Percentiles rank a stretch among this genome's conserved stretches.
phyloP scores from a whole-genome alignment of 345 rosid genomes.

The Mercurialis annua region DNA sequence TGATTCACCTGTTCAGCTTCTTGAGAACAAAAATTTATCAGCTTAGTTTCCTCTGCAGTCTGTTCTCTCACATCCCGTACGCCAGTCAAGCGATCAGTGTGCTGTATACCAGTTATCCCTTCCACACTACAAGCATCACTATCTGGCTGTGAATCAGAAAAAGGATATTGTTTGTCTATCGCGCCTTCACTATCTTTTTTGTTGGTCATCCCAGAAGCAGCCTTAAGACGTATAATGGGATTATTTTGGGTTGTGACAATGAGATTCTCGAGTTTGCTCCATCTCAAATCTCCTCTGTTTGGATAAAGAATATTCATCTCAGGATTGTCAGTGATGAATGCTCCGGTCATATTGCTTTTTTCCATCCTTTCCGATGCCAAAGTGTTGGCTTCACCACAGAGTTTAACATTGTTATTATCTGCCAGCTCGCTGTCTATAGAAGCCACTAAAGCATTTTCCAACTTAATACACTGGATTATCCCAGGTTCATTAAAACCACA shows the following conservation, averaged over 20 bases:
- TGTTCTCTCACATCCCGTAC: slow-evolving; percentile 16
- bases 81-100: slow-evolving; percentile 18
- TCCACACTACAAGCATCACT: slow-evolving; percentile 20
- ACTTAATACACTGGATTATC: slow-evolving; percentile 19
- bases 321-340: slow-evolving; percentile 22
- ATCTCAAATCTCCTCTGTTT: slow-evolving; percentile 14
- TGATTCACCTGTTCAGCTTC: slow-evolving; percentile 29
- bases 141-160: slow-evolving; percentile 21
- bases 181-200: slow-evolving; percentile 16
- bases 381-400: slow-evolving; percentile 29
- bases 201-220: slow-evolving; percentile 28
- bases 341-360: slow-evolving; percentile 20
- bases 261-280: slow-evolving; percentile 31
- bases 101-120: slow-evolving; percentile 20
- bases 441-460: slow-evolving; percentile 21
- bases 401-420: slow-evolving; percentile 19
- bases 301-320: slow-evolving; percentile 17
- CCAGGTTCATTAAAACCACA: slow-evolving; percentile 21
- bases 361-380: slow-evolving; percentile 19
- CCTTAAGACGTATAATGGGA: slow-evolving; percentile 26
- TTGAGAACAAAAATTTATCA: slow-evolving; percentile 20
- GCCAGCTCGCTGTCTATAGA: slow-evolving; percentile 10
- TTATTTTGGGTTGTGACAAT: slow-evolving; percentile 19
- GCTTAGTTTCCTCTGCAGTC: slow-evolving; percentile 21
- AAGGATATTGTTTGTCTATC: slow-evolving; percentile 14